Conservation (phyloP, 306 rosid species). For the Potentilla sterilis region DNA sequence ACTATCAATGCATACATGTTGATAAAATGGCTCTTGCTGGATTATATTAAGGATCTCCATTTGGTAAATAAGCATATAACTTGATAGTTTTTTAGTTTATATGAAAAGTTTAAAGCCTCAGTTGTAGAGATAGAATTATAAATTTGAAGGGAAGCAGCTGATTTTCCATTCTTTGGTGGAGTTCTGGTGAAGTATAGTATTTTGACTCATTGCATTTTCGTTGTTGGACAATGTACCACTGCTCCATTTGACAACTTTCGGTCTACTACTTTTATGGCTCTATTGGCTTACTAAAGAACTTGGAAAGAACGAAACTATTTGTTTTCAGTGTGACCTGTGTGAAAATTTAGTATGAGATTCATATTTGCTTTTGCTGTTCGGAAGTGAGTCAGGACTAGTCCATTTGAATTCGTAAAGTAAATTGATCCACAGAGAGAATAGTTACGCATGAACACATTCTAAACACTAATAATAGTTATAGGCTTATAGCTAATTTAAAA, state of each 20-base stretch:
- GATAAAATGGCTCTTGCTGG: neutral
- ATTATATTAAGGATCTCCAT: neutral
- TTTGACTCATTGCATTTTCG: neutral
- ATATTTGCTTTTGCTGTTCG: neutral
- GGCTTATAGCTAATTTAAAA: neutral
- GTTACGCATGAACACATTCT: neutral
- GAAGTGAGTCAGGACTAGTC: neutral
- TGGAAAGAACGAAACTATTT: neutral
- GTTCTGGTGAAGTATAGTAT: neutral
- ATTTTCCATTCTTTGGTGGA: neutral
- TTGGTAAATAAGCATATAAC: neutral
- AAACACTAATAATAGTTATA: neutral
- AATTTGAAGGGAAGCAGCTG: neutral
- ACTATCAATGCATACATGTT: neutral
- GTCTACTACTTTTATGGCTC: neutral
- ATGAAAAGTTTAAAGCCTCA: neutral
- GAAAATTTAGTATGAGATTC: neutral
- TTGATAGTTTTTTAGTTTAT: neutral
- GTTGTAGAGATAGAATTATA: neutral
- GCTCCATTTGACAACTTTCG: neutral
- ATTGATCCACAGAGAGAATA: neutral
- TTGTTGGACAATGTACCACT: neutral
- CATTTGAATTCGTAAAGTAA: neutral
- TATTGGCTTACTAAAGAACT: neutral
- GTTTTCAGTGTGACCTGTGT: neutral